Base-by-base conservation (phyloP, 2,329 filamentous ascomycete species). In the Fusarium sacchari region DNA sequence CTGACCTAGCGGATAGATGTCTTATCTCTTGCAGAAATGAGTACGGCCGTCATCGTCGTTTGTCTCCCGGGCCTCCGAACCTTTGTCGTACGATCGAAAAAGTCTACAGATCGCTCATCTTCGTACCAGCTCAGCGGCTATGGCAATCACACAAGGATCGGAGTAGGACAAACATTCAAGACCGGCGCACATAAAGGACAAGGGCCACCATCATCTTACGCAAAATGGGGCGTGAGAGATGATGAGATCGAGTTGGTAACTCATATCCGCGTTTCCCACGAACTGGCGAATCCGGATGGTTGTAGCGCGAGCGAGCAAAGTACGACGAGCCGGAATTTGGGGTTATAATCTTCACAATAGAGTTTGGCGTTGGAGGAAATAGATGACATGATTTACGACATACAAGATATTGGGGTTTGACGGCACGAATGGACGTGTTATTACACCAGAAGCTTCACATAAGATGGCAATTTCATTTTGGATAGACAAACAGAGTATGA, bases 161-260 rank as follows among this genome's bases (percentile, higher is more conserved):
- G 57, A 9, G 47, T 52, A 10, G 57, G 57, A 9, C 52, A 59
- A 5, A 63, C n/a, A 10, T 40, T 42, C 3, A 46, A 28, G 20
- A 46, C 17, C 5, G 22, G 43, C 11, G 12, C 28, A 30, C 26
- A 43, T 14, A 68, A 40, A 28, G 36, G 24, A 36, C 49, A 59
- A 20, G 42, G 18, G 9, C 37, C 56, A 8, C 56, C 57, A 7
- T 68, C 65, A 1, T 52, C 64, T 0, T 68, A 68, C 20, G 37
- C 59, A 28, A 68, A 68, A 55, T 68, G 64, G 65, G 65, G 65
- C 1, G 32, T 68, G 1, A 22, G 64, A 17, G 65, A 68, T 18
- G 65, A 68, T 17, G 65, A 68, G 20, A 68, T 68, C 8, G 64
- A 49, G 15, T 37, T 68, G 14, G 65, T 68, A 3, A 68, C 65